Percentiles rank a stretch among this genome's conserved stretches.
Conservation (phyloP, 1,139 yeast species). For the Zygosaccharomyces sapae region DNA sequence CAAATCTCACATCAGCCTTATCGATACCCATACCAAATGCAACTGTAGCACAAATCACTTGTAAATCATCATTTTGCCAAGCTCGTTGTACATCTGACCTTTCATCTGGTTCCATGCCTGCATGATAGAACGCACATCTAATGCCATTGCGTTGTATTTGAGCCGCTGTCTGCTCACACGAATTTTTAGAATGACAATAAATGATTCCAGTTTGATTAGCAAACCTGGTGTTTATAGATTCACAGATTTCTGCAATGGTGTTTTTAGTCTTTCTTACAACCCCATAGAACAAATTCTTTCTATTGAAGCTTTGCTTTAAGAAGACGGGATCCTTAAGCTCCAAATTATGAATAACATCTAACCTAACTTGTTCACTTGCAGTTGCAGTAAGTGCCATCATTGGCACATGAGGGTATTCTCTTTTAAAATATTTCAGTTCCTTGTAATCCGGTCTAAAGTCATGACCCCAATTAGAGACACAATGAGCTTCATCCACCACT, state of each 20-base stretch:
- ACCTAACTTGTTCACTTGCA: slow-evolving; percentile 85
- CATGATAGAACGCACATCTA: slow-evolving; percentile 77
- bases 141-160: slow-evolving; percentile 59
- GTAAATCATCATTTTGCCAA: slow-evolving; percentile 75
- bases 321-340: slow-evolving; percentile 45
- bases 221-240: slow-evolving; percentile 50
- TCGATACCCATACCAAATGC: slow-evolving; percentile 99
- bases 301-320: slow-evolving; percentile 73
- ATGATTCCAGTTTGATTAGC: slow-evolving; percentile 75
- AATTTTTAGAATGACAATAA: slow-evolving; percentile 84
- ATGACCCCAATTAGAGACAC: slow-evolving; percentile 99
- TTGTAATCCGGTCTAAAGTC: slow-evolving; percentile 97
- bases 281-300: slow-evolving; percentile 79
- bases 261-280: slow-evolving; percentile 61
- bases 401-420: slow-evolving; percentile 73
- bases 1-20: slow-evolving; percentile 90
- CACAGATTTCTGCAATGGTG: slow-evolving; percentile 57
- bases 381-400: slow-evolving; percentile 97
- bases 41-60: slow-evolving; percentile 90
- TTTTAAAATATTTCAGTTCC: slow-evolving; percentile 68
- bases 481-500: slow-evolving; percentile 97
- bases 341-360: slow-evolving; percentile 78
- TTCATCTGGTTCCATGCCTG: slow-evolving; percentile 82
- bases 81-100: slow-evolving; percentile 62
- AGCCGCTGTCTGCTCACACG: slow-evolving; percentile 78